Base-by-base conservation (phyloP, 768 basidiomycete genomes). In the Podaxis sp. region DNA sequence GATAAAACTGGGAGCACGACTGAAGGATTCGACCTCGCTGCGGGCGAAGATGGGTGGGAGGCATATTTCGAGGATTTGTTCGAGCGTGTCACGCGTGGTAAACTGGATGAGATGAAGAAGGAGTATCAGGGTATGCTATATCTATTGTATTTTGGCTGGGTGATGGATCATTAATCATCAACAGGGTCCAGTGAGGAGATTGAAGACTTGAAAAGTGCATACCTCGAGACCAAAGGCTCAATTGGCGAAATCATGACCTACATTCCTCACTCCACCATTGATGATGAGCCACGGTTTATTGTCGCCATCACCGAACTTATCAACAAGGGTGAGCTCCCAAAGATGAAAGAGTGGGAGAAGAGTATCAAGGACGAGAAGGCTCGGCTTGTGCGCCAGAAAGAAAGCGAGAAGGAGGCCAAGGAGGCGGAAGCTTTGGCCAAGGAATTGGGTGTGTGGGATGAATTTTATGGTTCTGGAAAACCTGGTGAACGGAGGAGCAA, bases 371-470 rank as follows among this genome's bases (percentile, higher is more conserved):
- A 98, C 69, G 85, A 90, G 72, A 93, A 91, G 73, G 87, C 87
- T 4, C 85, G 81, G 64, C 80, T 88, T 64, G 82, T 86, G 18
- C 81, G 95, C 47, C 82, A 80, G 76, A 92, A 90, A 72, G 82
- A 84, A 66, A 83, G 86, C 1, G 79, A 86, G 63, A 89, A 87
- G 70, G 94, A 95, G 71, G 92, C 91, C 1, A 76, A 76, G 58
- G 93, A 96, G 66, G 95, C 95, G 3, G 95, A 93, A 72, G 78
- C 82, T 18, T 74, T 88, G 44, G 95, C 95, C 4, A 91, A 86
- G 65, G 91, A 93, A 63, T 74, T 98, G 14, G 95, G 94, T 2
- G 90, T 97, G 9, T 95, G 93, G 93, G 94, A 97, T 59, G 92
- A 94, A 66, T 94, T 94, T 67, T 93, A 91, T 68, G 91, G 90